Evolutionary conservation across 345 rosid genomes (phyloP).

Genomic region (Hevea brasiliensis): DNA sequence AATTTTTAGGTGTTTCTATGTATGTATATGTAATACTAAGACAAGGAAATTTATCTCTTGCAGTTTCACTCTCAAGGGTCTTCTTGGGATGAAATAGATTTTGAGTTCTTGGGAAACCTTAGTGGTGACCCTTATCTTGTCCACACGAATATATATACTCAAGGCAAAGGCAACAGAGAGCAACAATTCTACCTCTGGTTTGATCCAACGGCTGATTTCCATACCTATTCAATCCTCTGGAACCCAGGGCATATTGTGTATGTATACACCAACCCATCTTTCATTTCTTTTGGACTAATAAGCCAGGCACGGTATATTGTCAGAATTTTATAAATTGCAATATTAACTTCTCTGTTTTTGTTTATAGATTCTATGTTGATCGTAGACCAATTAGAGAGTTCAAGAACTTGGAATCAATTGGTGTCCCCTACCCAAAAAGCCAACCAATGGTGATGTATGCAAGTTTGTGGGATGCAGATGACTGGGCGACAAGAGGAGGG

Average conservation of each 20-base stretch:
- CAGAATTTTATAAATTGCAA: neutral
- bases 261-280: conserved; percentile 9
- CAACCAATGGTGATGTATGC: conserved; percentile 63
- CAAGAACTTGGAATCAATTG: conserved; percentile 53
- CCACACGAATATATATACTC: conserved; percentile 57
- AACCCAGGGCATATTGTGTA: conserved; percentile 57
- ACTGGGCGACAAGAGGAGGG: conserved; percentile 81
- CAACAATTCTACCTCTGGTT: conserved; percentile 71
- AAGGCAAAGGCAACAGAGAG: conserved; percentile 62
- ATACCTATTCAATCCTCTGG: conserved; percentile 65
- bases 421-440: conserved; percentile 53
- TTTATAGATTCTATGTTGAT: conserved; percentile 51
- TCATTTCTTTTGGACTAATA: neutral
- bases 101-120: conserved; percentile 61
- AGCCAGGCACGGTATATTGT: neutral
- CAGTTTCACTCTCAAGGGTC: conserved; percentile 57
- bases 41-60: neutral
- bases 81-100: conserved; percentile 64
- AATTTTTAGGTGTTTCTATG: too few relatives aligned
- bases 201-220: conserved; percentile 63
- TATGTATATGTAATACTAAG: too few relatives aligned
- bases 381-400: conserved; percentile 66
- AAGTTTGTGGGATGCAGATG: conserved; percentile 67
- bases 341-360: too few relatives aligned
- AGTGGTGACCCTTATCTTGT: conserved; percentile 62